Conservation (phyloP, 352 stramenopile genomes). For the Globisporangium megalacanthum region DNA sequence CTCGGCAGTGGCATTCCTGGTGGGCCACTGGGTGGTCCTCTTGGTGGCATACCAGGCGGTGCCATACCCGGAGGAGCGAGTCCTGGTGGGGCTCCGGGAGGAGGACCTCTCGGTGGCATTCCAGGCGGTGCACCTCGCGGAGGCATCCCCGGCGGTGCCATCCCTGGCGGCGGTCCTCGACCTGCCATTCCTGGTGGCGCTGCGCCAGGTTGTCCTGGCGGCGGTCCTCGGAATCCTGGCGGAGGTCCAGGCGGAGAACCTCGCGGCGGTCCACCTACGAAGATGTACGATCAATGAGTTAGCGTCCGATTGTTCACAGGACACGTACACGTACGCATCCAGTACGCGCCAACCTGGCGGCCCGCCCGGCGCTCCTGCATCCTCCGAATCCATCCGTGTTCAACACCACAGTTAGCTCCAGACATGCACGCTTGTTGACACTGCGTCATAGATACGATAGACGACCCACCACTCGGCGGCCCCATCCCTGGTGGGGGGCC, state of each 20-base stretch:
- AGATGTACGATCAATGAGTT: neutral
- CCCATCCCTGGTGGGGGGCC: constrained; percentile 10
- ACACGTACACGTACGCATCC: neutral
- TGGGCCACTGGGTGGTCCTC: constrained; percentile 16
- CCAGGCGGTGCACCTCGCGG: constrained; percentile 8
- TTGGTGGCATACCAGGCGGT: constrained; percentile 14
- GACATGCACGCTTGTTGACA: too few relatives aligned
- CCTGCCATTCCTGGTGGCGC: constrained; percentile 11
- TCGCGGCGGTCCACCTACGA: constrained; percentile 6
- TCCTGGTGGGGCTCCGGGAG: constrained; percentile 9
- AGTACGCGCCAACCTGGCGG: neutral
- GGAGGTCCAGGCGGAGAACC: constrained; percentile 5
- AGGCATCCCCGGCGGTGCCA: constrained; percentile 2
- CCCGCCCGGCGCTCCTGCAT: constrained; percentile 3
- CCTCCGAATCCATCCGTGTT: neutral
- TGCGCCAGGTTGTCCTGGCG: constrained; percentile 1
- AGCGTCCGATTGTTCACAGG: neutral
- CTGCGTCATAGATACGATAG: too few relatives aligned
- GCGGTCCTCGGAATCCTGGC: constrained; percentile 8
- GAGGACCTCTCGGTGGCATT: constrained; percentile 5
- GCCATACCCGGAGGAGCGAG: constrained; percentile 11
- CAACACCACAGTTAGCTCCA: neutral
- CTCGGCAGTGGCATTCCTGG: constrained; percentile 19
- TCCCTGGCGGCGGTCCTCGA: constrained; percentile 4
- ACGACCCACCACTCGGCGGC: constrained; percentile 4